Conservation (phyloP, 2,329 filamentous ascomycete genomes). For the Simplicillium sp. region DNA sequence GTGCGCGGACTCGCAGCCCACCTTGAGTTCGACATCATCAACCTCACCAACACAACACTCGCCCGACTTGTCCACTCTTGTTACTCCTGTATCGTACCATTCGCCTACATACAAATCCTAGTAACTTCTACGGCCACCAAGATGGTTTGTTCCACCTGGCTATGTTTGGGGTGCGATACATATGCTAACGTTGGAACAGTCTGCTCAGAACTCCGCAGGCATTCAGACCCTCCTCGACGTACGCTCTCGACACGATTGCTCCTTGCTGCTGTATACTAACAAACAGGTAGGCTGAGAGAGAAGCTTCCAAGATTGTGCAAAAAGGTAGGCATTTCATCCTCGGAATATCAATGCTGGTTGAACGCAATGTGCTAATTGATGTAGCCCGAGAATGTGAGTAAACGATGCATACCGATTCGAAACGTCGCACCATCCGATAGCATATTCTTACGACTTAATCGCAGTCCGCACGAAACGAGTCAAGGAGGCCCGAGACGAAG, state of each 20-base stretch:
- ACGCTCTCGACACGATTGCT: constrained; percentile 26
- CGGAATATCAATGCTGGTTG: not conserved
- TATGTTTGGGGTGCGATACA: no score
- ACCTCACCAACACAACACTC: no score
- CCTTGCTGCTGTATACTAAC: not conserved
- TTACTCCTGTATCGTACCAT: no score
- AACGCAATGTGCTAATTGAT: no score
- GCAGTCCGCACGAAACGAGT: constrained; percentile 80
- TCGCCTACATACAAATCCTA: no score
- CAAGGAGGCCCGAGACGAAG: constrained; percentile 91
- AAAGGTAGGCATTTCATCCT: constrained; percentile 54
- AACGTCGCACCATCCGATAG: constrained; percentile 8
- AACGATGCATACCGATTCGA: not conserved
- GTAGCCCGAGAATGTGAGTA: constrained; percentile 73
- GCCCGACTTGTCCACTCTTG: no score
- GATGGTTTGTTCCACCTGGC: no score
- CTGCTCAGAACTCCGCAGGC: constrained; percentile 95
- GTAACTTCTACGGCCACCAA: no score
- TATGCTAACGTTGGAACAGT: constrained; percentile 40
- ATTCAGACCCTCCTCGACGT: constrained; percentile 99
- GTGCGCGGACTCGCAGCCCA: not conserved
- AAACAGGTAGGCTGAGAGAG: constrained; percentile 74
- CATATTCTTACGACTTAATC: constrained; percentile 5
- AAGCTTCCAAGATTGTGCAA: constrained; percentile 98
- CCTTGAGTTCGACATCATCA: no score